A percentile compares a stretch with the other conserved stretches of the same genome.
Evolutionary conservation across 2,329 filamentous ascomycete genomes (phyloP).

Genomic region (Chaetothyriales sp.): DNA sequence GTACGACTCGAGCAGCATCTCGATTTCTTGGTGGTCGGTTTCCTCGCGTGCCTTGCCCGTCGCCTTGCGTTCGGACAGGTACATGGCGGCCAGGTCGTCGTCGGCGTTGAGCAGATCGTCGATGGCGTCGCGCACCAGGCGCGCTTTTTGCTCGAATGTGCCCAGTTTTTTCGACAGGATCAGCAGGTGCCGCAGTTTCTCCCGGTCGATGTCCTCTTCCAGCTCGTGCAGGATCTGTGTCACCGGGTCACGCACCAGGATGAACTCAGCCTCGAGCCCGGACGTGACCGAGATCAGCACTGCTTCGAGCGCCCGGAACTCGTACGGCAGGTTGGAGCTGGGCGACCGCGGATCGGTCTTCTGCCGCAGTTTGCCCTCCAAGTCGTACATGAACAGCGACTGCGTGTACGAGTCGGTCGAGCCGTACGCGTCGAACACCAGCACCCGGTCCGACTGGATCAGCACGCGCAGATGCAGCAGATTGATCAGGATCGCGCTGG

Average conservation of each 20-base stretch:
- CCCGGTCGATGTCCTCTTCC: conserved; percentile 90
- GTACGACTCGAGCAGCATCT: conserved; percentile 93
- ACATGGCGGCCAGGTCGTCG: conserved; percentile 89
- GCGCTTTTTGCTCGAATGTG: conserved; percentile 94
- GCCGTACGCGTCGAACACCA: conserved; percentile 92
- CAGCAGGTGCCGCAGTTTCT: conserved; percentile 78
- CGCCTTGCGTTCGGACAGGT: conserved; percentile 67
- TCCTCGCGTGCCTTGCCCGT: conserved; percentile 57
- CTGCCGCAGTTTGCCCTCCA: conserved; percentile 82
- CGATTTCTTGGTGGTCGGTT: conserved; percentile 87
- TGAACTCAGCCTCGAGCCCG: conserved; percentile 85
- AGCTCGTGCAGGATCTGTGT: conserved; percentile 76
- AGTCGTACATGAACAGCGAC: conserved; percentile 92
- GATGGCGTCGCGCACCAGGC: conserved; percentile 83
- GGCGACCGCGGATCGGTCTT: conserved; percentile 30
- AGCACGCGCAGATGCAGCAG: conserved; percentile 89
- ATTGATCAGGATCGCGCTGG: conserved; percentile 85
- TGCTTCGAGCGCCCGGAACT: conserved; percentile 89
- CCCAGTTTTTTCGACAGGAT: conserved; percentile 91
- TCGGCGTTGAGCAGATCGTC: conserved; percentile 92
- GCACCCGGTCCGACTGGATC: conserved; percentile 84
- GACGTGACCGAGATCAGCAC: conserved; percentile 87
- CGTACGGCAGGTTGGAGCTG: conserved; percentile 56
- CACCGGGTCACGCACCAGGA: conserved; percentile 82
- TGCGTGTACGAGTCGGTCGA: conserved; percentile 90